These are phyloP conservation scores for Solanum boliviense DNA, from an alignment of 257 asterid genomes.

Conservation along the genomic window DNA sequence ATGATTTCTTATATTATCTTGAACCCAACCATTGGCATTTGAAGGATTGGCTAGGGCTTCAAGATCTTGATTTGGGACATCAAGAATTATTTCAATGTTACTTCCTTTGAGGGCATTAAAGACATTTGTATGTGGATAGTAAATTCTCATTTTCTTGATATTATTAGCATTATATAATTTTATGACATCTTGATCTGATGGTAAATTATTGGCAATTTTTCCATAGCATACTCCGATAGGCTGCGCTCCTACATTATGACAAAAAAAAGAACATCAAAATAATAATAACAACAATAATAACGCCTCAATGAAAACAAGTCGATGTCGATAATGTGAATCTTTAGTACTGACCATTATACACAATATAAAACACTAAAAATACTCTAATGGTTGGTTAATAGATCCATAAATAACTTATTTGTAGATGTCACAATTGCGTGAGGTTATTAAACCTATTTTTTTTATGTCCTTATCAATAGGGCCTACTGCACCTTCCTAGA, in stretches of 20 bases:
- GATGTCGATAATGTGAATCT: too few species aligned
- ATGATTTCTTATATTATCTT: neutral
- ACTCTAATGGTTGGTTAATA: too few species aligned
- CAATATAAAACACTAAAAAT: too few species aligned
- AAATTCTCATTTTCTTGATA: constrained; percentile 16
- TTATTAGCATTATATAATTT: constrained; percentile 9
- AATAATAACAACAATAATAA: neutral
- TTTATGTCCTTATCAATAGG: too few species aligned
- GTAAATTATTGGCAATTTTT: constrained; percentile 17
- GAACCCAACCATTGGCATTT: constrained; percentile 20
- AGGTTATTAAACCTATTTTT: too few species aligned
- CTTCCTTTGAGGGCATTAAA: constrained; percentile 23
- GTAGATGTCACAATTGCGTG: too few species aligned
- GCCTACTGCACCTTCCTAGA: too few species aligned
- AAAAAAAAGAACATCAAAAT: neutral
- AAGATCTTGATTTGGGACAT: constrained; percentile 7
- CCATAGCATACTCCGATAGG: constrained; percentile 23
- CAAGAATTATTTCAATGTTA: constrained; percentile 19
- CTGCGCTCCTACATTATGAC: neutral
- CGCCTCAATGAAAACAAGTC: too few species aligned
- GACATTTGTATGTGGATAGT: neutral
- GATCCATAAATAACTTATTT: too few species aligned
- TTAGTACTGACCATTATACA: too few species aligned
- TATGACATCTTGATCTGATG: constrained; percentile 11
- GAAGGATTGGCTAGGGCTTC: neutral